Evolutionary conservation across 345 rosid genomes (phyloP).

Genomic region (Pugionium cornutum): DNA sequence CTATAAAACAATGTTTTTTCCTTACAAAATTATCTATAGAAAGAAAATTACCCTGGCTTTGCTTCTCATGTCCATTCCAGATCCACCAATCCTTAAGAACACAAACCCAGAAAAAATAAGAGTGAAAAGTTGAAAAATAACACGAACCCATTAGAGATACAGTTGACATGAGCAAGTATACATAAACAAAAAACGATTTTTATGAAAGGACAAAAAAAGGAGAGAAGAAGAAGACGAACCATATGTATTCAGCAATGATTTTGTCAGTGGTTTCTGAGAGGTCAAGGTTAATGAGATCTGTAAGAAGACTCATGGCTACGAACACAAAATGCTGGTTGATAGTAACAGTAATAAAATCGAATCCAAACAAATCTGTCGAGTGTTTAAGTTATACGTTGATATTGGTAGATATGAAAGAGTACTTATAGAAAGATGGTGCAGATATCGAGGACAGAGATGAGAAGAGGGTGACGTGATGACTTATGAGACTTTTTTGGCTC

Average conservation of each 20-base stretch:
- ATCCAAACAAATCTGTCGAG: constrained; percentile 20
- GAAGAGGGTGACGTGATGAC: constrained; percentile 29
- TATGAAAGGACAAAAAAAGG: background rate
- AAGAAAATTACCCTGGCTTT: constrained; percentile 64
- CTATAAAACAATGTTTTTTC: background rate
- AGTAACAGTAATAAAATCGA: background rate
- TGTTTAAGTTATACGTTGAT: constrained; percentile 12
- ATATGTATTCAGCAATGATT: constrained; percentile 89
- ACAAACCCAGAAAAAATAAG: background rate
- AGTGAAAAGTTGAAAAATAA: background rate
- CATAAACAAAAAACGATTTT: background rate
- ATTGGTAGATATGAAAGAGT: constrained; percentile 33
- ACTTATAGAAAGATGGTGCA: constrained; percentile 25
- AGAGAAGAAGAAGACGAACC: constrained; percentile 49
- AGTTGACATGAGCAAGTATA: background rate
- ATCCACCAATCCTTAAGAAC: constrained; percentile 68
- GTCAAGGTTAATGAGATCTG: constrained; percentile 78
- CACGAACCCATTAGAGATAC: constrained; percentile 13
- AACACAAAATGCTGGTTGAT: constrained; percentile 2
- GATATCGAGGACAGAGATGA: constrained; percentile 13
- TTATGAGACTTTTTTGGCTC: constrained; percentile 30
- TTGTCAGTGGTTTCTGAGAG: constrained; percentile 73
- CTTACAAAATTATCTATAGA: no score
- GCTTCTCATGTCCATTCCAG: constrained; percentile 83
- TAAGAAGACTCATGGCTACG: constrained; percentile 58